phyloP scores from a whole-genome alignment of 768 basidiomycete species.

The Chiua virens region DNA sequence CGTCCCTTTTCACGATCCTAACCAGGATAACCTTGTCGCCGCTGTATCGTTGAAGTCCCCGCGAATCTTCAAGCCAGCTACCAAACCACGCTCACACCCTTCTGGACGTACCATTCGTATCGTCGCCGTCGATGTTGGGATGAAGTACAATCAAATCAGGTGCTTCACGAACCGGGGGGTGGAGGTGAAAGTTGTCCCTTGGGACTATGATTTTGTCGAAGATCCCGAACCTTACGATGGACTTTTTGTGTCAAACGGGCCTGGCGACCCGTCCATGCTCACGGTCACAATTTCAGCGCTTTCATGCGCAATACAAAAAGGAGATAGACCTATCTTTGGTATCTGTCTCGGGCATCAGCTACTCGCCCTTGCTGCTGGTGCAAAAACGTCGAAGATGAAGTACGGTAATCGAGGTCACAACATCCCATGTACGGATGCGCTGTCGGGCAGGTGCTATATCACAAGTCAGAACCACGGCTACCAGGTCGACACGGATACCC shows the following conservation, averaged over 20 bases:
- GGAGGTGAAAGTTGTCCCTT: conserved; percentile 96
- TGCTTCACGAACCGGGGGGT: conserved; percentile 93
- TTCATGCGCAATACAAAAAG: conserved; percentile 62
- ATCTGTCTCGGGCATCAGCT: conserved; percentile 99
- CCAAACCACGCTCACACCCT: conserved; percentile 63
- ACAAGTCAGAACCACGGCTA: conserved; percentile 99
- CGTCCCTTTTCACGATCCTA: conserved; percentile 85
- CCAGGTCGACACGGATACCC: conserved; percentile 81
- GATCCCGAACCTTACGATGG: conserved; percentile 88
- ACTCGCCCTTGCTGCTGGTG: conserved; percentile 91
- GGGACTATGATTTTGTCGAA: conserved; percentile 88
- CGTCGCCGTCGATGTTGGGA: conserved; percentile 94
- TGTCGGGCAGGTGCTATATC: conserved; percentile 97
- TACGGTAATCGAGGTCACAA: conserved; percentile 99
- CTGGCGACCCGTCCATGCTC: conserved; percentile 92
- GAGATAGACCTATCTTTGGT: conserved; percentile 89
- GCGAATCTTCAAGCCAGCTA: conserved; percentile 63
- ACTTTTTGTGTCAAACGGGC: conserved; percentile 96
- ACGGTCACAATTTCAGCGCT: conserved; percentile 69
- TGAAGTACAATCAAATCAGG: conserved; percentile 99
- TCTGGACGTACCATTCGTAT: conserved; percentile 81
- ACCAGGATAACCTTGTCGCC: conserved; percentile 87
- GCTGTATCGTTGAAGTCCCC: conserved; percentile 76
- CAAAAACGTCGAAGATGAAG: conserved; percentile 97
- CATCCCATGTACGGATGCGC: conserved; percentile 92